A percentile compares a stretch with the other conserved stretches of the same genome.
phyloP scores from a whole-genome alignment of 2,329 filamentous ascomycete genomes.

The Colletotrichum costaricense region DNA sequence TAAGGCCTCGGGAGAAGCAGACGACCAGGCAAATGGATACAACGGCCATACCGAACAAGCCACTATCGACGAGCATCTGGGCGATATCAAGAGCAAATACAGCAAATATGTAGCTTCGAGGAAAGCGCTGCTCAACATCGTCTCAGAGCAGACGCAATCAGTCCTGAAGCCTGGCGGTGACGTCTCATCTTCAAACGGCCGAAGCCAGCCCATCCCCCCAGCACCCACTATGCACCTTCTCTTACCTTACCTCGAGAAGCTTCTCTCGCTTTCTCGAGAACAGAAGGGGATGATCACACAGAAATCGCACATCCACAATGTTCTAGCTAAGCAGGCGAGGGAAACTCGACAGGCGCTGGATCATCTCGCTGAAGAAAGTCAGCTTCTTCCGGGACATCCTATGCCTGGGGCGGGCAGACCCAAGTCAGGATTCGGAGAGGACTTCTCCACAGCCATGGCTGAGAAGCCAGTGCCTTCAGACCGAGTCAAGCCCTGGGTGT shows the following conservation, averaged over 20 bases:
- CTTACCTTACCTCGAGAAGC: constrained; percentile 65
- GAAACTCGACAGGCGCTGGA: constrained; percentile 62
- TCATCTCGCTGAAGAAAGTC: constrained; percentile 70
- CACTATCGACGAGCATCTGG: constrained; percentile 54
- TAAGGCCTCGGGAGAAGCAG: constrained; percentile 56
- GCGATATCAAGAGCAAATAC: constrained; percentile 65
- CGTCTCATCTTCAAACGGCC: neutral
- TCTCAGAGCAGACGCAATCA: constrained; percentile 47
- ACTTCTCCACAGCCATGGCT: constrained; percentile 48
- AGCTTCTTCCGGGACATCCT: constrained; percentile 66
- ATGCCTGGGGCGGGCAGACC: constrained; percentile 48
- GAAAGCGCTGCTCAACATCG: constrained; percentile 57
- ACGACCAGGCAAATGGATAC: constrained; percentile 38
- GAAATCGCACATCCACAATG: constrained; percentile 66
- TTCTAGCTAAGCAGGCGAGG: constrained; percentile 62
- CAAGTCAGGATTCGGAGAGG: constrained; percentile 57
- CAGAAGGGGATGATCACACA: constrained; percentile 69
- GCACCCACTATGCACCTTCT: constrained; percentile 56
- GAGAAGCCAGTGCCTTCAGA: constrained; percentile 53
- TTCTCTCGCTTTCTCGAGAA: constrained; percentile 63
- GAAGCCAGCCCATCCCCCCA: constrained; percentile 36
- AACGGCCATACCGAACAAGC: constrained; percentile 36
- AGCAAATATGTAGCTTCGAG: constrained; percentile 62
- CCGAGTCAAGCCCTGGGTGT: constrained; percentile 67
- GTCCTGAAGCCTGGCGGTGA: constrained; percentile 36